phyloP scores from a whole-genome alignment of 2,329 filamentous ascomycete genomes.

The Macroventuria anomochaeta region DNA sequence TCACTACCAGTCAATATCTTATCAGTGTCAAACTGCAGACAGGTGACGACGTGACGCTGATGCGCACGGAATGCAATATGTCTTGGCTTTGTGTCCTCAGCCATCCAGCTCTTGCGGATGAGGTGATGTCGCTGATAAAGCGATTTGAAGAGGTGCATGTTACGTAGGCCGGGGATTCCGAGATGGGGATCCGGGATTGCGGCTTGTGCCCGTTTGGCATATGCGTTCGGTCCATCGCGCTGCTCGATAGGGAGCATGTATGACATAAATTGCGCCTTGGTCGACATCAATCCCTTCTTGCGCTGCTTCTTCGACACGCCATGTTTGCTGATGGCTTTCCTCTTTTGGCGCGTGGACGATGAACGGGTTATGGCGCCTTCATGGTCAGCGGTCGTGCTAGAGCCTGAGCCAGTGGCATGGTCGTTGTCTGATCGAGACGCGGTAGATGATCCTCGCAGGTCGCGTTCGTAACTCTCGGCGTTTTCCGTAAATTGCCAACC shows the following conservation, averaged over 20 bases:
- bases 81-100: slow-evolving; percentile 77
- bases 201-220: slow-evolving; percentile 80
- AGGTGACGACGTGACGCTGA: slow-evolving; percentile 94
- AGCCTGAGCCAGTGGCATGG: slow-evolving; percentile 20
- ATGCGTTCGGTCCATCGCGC: slow-evolving; percentile 83
- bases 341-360: slow-evolving; percentile 47
- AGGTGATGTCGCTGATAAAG: slow-evolving; percentile 92
- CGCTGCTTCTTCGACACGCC: slow-evolving; percentile 61
- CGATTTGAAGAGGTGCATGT: slow-evolving; percentile 93
- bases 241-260: slow-evolving; percentile 58
- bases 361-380: slow-evolving; percentile 41
- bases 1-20: slow-evolving; percentile 98
- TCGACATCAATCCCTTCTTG: slow-evolving; percentile 59
- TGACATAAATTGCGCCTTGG: slow-evolving; percentile 50
- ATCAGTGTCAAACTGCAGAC: slow-evolving; percentile 95
- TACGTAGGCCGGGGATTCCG: slow-evolving; percentile 77
- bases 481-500: slow-evolving; percentile 92
- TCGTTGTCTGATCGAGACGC: slow-evolving; percentile 51
- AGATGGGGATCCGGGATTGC: slow-evolving; percentile 83
- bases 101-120: slow-evolving; percentile 92
- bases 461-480: slow-evolving; percentile 76
- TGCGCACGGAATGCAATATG: slow-evolving; percentile 98
- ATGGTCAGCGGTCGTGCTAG: slow-evolving; percentile 28
- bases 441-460: slow-evolving; percentile 68
- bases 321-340: slow-evolving; percentile 47